A percentile compares a stretch with the other conserved stretches of the same genome.
phyloP scores from a whole-genome alignment of 2,329 filamentous ascomycete species.

The Claviceps maximensis region DNA sequence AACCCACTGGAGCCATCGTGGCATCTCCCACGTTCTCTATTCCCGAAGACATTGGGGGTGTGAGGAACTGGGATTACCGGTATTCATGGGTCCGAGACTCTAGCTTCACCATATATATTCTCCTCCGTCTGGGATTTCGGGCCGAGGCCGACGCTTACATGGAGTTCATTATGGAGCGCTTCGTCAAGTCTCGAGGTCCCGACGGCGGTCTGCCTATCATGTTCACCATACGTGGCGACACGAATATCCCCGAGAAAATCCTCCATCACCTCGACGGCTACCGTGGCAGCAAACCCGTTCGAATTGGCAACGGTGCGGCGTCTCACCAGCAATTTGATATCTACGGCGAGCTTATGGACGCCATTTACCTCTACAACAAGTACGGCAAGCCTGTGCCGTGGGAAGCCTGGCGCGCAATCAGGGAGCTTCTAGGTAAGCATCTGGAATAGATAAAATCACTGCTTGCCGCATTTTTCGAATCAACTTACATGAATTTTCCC shows the following conservation, averaged over 20 bases:
- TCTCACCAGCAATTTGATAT: constrained; percentile 69
- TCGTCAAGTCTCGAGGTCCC: constrained; percentile 44
- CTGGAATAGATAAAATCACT: not conserved
- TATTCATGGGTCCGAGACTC: constrained; percentile 69
- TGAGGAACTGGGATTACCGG: constrained; percentile 58
- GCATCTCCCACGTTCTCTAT: constrained; percentile 67
- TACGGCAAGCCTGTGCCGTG: constrained; percentile 65
- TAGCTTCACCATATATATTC: constrained; percentile 65
- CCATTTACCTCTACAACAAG: constrained; percentile 67
- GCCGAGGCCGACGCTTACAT: constrained; percentile 69
- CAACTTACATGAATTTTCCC: not conserved
- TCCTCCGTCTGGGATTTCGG: constrained; percentile 62
- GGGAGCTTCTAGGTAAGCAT: constrained; percentile 44
- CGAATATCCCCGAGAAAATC: constrained; percentile 58
- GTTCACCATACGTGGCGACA: constrained; percentile 66
- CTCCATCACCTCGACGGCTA: constrained; percentile 62
- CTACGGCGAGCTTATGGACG: constrained; percentile 67
- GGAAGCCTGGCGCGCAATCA: constrained; percentile 61
- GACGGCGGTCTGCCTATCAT: constrained; percentile 61
- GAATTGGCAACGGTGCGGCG: constrained; percentile 65
- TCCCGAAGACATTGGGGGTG: constrained; percentile 59
- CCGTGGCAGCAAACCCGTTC: constrained; percentile 54
- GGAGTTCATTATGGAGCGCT: constrained; percentile 61
- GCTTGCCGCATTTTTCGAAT: not conserved
- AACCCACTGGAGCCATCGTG: constrained; percentile 66